phyloP scores from a whole-genome alignment of 441 rosid species.

The Gossypium gossypioides region DNA sequence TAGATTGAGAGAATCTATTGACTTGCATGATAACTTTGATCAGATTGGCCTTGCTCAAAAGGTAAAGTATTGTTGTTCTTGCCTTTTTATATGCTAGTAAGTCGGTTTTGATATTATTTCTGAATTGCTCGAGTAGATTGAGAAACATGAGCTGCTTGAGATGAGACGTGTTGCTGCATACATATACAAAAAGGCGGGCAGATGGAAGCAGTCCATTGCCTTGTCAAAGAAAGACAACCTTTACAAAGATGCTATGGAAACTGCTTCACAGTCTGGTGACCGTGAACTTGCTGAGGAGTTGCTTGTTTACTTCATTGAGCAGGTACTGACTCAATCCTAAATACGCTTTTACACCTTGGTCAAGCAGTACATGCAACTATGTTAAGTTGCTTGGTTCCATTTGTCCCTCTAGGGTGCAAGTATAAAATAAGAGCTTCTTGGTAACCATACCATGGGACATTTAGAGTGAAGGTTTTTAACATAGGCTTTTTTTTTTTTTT shows the following conservation, averaged over 20 bases:
- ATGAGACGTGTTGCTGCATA: constrained; percentile 99
- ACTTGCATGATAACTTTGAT: constrained; percentile 78
- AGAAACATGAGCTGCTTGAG: constrained; percentile 97
- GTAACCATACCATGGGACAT: background rate
- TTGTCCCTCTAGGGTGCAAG: background rate
- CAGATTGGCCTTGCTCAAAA: constrained; percentile 83
- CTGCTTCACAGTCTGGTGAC: constrained; percentile 97
- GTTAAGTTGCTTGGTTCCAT: background rate
- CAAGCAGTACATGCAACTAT: background rate
- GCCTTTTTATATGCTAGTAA: constrained; percentile 18
- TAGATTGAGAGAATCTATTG: constrained; percentile 84
- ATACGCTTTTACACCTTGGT: background rate
- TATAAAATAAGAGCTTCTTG: background rate
- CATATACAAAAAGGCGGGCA: constrained; percentile 94
- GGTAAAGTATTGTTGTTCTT: constrained; percentile 28
- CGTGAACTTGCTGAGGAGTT: constrained; percentile 97
- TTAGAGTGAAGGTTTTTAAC: background rate
- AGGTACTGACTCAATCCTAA: constrained; percentile 32
- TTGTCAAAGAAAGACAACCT: constrained; percentile 91
- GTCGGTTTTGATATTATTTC: constrained; percentile 22
- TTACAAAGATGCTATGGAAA: constrained; percentile 97
- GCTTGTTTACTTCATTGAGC: constrained; percentile 91
- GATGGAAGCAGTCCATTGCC: constrained; percentile 99
- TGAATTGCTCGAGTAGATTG: constrained; percentile 40
- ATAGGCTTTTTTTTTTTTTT: background rate